phyloP scores from a whole-genome alignment of 2,329 filamentous ascomycete species.

The Xylariaceae sp. region DNA sequence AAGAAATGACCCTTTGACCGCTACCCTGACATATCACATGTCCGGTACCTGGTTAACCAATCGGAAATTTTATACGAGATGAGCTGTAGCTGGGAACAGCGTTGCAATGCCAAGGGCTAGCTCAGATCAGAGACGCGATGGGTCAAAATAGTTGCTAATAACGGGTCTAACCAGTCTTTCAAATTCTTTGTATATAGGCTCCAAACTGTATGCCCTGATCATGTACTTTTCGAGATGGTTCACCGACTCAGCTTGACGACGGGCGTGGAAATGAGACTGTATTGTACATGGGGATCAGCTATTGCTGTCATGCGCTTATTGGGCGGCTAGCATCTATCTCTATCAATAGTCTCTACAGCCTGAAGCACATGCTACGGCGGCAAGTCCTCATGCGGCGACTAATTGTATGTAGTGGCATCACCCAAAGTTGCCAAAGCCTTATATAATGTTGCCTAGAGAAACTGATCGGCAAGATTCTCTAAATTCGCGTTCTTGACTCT shows the following conservation, averaged over 20 bases:
- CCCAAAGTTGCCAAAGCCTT: neutral
- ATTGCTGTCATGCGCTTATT: neutral
- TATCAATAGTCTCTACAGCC: neutral
- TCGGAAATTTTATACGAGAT: neutral
- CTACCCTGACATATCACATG: neutral
- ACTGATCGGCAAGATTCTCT: constrained; percentile 36
- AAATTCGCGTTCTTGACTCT: constrained; percentile 43
- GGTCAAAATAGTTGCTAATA: neutral
- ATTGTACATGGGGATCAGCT: neutral
- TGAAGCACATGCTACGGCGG: neutral
- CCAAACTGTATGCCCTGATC: neutral
- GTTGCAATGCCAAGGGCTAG: neutral
- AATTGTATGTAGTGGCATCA: neutral
- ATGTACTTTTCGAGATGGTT: neutral
- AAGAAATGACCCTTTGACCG: neutral
- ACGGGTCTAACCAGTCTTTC: neutral
- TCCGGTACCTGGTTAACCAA: neutral
- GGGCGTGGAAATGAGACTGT: neutral
- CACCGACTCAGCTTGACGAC: neutral
- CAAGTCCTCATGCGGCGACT: neutral
- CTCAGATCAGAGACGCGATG: neutral
- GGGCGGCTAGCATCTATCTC: neutral
- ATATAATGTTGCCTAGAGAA: neutral
- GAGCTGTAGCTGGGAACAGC: neutral
- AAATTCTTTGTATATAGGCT: neutral